phyloP scores from a whole-genome alignment of 352 stramenopile species.

The Phytopythium mirpurense region DNA sequence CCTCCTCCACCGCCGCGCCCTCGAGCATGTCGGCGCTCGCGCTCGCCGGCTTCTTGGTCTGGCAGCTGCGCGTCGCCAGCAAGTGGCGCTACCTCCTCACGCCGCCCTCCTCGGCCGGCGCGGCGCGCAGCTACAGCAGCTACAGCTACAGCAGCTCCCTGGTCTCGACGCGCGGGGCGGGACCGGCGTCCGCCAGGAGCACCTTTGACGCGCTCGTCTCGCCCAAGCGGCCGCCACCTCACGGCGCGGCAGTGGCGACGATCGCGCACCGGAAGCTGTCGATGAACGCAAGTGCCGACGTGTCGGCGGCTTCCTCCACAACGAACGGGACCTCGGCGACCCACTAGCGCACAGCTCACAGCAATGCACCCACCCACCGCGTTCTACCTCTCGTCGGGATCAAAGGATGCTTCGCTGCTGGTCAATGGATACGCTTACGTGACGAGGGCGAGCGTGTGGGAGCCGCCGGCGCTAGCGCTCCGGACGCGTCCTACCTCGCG shows the following conservation, averaged over 20 bases:
- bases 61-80: conserved; percentile 67
- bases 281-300: no score
- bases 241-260: background rate
- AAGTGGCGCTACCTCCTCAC: conserved; percentile 71
- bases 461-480: background rate
- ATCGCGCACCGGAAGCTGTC: conserved; percentile 2
- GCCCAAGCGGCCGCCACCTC: background rate
- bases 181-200: background rate
- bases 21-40: conserved; percentile 42
- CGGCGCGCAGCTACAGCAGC: background rate
- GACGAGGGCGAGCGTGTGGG: conserved; percentile 1
- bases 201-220: background rate
- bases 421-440: background rate
- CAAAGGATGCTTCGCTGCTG: no score
- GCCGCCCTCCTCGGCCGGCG: conserved; percentile 15
- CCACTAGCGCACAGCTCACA: no score
- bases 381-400: no score
- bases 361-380: no score
- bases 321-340: no score
- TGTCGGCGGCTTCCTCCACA: no score
- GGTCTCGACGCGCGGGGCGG: background rate
- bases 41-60: conserved; percentile 42
- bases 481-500: background rate
- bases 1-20: conserved; percentile 27
- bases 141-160: conserved; percentile 8